Conservation (phyloP, 2,329 filamentous ascomycete genomes). For the Microsporum ferrugineum region DNA sequence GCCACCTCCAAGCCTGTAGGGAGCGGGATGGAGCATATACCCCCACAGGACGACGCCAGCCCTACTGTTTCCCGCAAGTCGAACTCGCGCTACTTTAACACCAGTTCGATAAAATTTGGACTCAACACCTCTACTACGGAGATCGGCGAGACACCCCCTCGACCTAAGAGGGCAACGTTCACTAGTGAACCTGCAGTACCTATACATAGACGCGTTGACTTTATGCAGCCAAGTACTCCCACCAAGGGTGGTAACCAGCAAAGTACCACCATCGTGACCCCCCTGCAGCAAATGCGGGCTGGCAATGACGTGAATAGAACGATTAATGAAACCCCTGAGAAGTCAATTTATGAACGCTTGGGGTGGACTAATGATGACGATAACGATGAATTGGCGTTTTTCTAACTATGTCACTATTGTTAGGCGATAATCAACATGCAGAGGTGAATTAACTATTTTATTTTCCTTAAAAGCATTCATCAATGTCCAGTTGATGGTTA, state of each 20-base stretch:
- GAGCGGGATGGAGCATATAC: background rate
- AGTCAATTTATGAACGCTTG: conserved; percentile 34
- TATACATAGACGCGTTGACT: background rate
- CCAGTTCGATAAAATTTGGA: background rate
- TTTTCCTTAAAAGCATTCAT: too few species aligned
- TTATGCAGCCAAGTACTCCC: background rate
- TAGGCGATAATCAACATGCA: background rate
- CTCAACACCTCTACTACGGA: background rate
- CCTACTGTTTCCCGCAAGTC: conserved; percentile 8
- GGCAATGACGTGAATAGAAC: background rate
- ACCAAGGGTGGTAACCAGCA: background rate
- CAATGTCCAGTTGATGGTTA: too few species aligned
- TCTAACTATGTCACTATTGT: background rate
- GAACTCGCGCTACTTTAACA: background rate
- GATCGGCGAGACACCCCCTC: background rate
- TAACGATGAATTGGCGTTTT: conserved; percentile 15
- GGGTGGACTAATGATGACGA: conserved; percentile 35
- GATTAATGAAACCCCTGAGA: conserved; percentile 21
- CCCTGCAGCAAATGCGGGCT: background rate
- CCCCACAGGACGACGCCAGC: conserved; percentile 1
- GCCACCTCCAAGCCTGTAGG: background rate
- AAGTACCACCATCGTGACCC: background rate
- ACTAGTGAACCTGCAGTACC: background rate
- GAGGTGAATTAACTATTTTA: too few species aligned
- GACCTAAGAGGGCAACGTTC: conserved; percentile 1